phyloP scores from a whole-genome alignment of 441 rosid genomes.

The Populus tomentosa region DNA sequence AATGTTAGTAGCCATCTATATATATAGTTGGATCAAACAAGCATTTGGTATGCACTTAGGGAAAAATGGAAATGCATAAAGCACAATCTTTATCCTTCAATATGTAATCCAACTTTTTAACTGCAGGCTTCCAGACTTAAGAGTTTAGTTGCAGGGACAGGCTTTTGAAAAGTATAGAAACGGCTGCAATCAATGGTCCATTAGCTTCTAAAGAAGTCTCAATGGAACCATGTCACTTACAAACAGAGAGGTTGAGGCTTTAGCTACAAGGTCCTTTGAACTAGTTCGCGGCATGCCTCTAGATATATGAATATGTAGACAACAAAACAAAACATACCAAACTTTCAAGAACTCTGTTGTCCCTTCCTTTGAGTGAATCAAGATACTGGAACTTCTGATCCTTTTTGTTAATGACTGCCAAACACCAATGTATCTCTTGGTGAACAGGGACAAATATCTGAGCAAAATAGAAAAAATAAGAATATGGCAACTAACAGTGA shows the following conservation, averaged over 20 bases:
- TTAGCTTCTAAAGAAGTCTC: neutral
- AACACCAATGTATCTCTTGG: constrained; percentile 66
- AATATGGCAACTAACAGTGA: neutral
- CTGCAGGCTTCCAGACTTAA: neutral
- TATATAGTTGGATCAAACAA: neutral
- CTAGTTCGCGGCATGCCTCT: neutral
- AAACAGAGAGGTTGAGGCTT: neutral
- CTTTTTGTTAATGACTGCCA: constrained; percentile 73
- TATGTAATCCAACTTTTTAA: neutral
- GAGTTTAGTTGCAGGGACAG: neutral
- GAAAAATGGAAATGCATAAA: neutral
- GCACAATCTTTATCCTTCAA: neutral
- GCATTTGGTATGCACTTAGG: neutral
- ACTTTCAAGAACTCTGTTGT: constrained; percentile 31
- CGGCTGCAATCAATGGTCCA: neutral
- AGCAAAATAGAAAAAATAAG: constrained; percentile 15
- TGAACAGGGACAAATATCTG: constrained; percentile 96
- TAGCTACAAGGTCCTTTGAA: neutral
- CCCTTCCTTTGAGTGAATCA: constrained; percentile 55
- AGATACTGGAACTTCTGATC: constrained; percentile 83
- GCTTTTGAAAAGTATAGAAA: neutral
- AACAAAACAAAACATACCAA: constrained; percentile 44
- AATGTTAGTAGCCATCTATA: neutral
- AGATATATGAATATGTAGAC: neutral
- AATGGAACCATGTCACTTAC: neutral